Evolutionary conservation across 202 grass and related monocot species (phyloP).

Genomic region (Zizania palustris): DNA sequence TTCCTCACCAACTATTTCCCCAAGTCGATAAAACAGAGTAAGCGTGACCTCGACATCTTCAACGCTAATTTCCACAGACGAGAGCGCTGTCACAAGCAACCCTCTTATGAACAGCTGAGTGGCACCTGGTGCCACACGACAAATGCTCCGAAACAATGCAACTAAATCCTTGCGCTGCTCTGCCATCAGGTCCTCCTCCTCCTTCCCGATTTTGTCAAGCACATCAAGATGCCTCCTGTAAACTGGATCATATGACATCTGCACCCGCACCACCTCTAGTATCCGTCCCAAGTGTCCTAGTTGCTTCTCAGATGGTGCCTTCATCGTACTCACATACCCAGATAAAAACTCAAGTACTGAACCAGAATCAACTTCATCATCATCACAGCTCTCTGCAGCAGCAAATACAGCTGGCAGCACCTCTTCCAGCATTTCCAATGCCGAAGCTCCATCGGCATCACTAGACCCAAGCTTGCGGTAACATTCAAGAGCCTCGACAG

Average conservation of each 20-base stretch:
- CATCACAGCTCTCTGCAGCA: constrained; percentile 60
- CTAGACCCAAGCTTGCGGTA: constrained; percentile 65
- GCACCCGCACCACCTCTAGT: constrained; percentile 69
- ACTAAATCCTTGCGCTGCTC: constrained; percentile 87
- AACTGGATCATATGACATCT: constrained; percentile 74
- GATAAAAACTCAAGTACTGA: constrained; percentile 84
- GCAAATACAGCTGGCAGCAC: constrained; percentile 80
- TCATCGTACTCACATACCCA: constrained; percentile 76
- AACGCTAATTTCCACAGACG: constrained; percentile 70
- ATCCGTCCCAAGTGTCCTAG: constrained; percentile 64
- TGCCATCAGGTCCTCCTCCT: constrained; percentile 83
- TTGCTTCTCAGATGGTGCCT: constrained; percentile 77
- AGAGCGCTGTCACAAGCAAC: constrained; percentile 57
- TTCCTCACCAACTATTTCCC: constrained; percentile 76
- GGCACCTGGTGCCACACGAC: constrained; percentile 73
- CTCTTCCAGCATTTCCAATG: constrained; percentile 81
- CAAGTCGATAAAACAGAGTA: constrained; percentile 73
- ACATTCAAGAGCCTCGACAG: constrained; percentile 74
- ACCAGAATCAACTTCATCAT: constrained; percentile 67
- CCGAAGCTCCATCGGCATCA: constrained; percentile 53
- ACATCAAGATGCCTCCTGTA: constrained; percentile 82
- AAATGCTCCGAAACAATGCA: constrained; percentile 77
- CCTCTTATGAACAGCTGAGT: constrained; percentile 78
- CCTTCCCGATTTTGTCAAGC: constrained; percentile 86
- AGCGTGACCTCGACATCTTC: constrained; percentile 83